A percentile compares a stretch with the other conserved stretches of the same genome.
Evolutionary conservation across 768 basidiomycete genomes (phyloP).

Genomic region (Clathrus columnatus): DNA sequence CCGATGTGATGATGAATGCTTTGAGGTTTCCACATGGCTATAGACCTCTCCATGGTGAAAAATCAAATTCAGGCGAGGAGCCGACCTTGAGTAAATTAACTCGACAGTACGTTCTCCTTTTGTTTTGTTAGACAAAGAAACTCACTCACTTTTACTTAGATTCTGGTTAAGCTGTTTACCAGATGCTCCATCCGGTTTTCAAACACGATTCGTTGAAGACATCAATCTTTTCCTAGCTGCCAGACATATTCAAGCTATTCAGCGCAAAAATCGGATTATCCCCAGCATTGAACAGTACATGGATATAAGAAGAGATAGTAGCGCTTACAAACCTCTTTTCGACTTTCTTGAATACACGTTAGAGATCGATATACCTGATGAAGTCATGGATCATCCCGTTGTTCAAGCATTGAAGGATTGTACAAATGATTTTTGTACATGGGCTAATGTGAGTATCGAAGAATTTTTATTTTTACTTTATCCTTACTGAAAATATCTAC

Average conservation of each 20-base stretch:
- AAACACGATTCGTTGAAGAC: conserved; percentile 29
- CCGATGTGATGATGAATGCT: conserved; percentile 23
- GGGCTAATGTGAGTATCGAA: conserved; percentile 32
- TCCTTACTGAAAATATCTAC: background rate
- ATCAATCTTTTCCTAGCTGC: conserved; percentile 35
- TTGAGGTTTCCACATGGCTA: conserved; percentile 21
- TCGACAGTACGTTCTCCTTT: conserved; percentile 25
- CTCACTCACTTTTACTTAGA: conserved; percentile 14
- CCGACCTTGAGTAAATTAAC: conserved; percentile 21
- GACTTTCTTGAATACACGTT: conserved; percentile 48
- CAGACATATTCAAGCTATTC: conserved; percentile 34
- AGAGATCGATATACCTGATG: conserved; percentile 42
- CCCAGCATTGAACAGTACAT: conserved; percentile 48
- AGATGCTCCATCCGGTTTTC: conserved; percentile 32
- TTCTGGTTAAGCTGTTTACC: conserved; percentile 31
- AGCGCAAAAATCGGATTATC: conserved; percentile 28
- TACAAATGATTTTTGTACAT: conserved; percentile 44
- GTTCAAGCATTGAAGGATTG: conserved; percentile 37
- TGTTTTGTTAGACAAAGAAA: background rate
- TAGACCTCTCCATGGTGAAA: conserved; percentile 13
- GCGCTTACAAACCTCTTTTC: conserved; percentile 42
- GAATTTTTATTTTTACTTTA: background rate
- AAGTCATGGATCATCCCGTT: conserved; percentile 43
- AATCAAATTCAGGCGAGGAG: conserved; percentile 20
- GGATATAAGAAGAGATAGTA: conserved; percentile 43